phyloP scores from a whole-genome alignment of 306 rosid genomes.

The Sindora glabra region DNA sequence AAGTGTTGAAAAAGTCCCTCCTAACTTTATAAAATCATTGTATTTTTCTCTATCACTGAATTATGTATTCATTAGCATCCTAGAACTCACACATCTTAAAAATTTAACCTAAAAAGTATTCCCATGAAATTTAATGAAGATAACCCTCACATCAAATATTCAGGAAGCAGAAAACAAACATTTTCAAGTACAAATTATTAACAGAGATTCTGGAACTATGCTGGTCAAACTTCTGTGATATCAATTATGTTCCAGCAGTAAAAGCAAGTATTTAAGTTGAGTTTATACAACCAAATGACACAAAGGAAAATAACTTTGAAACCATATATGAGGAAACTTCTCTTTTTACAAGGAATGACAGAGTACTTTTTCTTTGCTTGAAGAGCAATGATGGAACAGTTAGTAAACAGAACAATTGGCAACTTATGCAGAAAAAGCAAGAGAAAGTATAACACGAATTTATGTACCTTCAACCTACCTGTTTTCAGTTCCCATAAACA shows the following conservation, averaged over 20 bases:
- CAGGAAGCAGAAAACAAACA: constrained; percentile 8
- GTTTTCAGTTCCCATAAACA: constrained; percentile 96
- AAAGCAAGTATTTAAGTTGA: neutral
- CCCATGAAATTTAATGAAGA: too few species aligned
- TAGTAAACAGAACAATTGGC: neutral
- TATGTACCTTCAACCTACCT: constrained; percentile 35
- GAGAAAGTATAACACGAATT: neutral
- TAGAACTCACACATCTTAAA: too few species aligned
- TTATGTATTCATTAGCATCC: too few species aligned
- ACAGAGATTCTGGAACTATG: neutral
- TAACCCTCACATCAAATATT: too few species aligned
- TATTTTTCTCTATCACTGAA: too few species aligned
- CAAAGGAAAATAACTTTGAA: neutral
- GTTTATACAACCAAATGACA: neutral
- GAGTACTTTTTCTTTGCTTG: neutral
- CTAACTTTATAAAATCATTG: too few species aligned
- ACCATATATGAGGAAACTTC: neutral
- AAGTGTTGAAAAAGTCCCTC: too few species aligned
- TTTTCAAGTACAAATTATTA: neutral
- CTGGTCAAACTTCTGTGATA: neutral
- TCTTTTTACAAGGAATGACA: neutral
- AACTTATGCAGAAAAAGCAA: neutral
- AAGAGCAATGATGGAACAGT: neutral
- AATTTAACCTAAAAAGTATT: too few species aligned
- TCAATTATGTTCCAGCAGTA: neutral